Percentiles rank a stretch among this genome's conserved stretches.
These are phyloP conservation scores for Podospora pseudocomata DNA, from an alignment of 495 filamentous ascomycete genomes.

Conservation along the genomic window DNA sequence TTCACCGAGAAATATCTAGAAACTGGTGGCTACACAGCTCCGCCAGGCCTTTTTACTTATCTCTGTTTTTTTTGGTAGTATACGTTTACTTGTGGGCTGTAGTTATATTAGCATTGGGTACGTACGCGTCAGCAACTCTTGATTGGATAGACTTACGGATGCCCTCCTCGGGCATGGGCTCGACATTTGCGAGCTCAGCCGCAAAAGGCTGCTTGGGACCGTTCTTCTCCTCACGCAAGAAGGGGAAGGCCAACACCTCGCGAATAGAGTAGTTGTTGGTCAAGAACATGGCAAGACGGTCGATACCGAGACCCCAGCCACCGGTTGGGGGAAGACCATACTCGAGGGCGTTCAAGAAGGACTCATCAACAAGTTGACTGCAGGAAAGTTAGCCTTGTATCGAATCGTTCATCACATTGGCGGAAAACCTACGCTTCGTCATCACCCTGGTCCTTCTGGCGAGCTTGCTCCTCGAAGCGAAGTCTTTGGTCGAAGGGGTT, in stretches of 20 bases:
- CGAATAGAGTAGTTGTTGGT: constrained; percentile 93
- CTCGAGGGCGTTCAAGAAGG: constrained; percentile 80
- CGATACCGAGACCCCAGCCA: constrained; percentile 97
- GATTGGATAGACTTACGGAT: constrained; percentile 53
- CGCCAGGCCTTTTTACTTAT: neutral
- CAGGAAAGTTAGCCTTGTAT: constrained; percentile 11
- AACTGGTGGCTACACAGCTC: neutral
- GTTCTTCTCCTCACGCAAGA: constrained; percentile 49
- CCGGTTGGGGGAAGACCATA: constrained; percentile 78
- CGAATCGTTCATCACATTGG: neutral
- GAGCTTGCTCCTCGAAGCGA: constrained; percentile 93
- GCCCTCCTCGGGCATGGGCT: constrained; percentile 64
- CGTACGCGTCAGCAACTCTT: neutral
- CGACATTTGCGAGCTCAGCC: constrained; percentile 61
- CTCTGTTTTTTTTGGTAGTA: neutral
- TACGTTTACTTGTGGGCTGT: constrained; percentile 1
- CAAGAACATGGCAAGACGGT: constrained; percentile 95
- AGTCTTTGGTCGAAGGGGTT: constrained; percentile 91
- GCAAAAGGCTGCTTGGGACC: constrained; percentile 50
- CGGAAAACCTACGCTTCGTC: constrained; percentile 63
- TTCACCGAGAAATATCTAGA: constrained; percentile 1
- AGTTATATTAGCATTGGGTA: neutral
- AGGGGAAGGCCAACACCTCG: constrained; percentile 90
- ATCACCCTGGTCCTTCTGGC: constrained; percentile 93
- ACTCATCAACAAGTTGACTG: constrained; percentile 84